Evolutionary conservation across 805 yeast genomes (phyloP), one percentile per base, ranked within the genome.

Genomic region (Cyberlindnera maritima): DNA sequence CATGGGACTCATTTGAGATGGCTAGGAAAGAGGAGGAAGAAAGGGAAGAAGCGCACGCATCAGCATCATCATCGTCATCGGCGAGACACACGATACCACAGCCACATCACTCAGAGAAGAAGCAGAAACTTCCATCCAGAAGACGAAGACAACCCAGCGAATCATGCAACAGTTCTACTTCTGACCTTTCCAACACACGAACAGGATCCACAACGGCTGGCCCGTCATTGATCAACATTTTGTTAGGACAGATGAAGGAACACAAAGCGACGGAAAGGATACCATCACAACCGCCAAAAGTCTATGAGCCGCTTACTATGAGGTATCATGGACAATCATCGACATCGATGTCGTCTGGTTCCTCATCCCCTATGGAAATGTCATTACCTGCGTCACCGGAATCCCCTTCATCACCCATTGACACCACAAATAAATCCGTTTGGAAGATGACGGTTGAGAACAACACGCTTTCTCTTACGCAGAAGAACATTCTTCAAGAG

Each of bases 401-500:
- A 9, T 48, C 54, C 6, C 47, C 52, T 3, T 35, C 46, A 2
- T 34, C 57, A 6, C 34, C 47, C 2, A 17, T 26, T 5, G 40
- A 40, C 21, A 36, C 28, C 17, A 5, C 44, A 33, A 48, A 48
- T 23, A 49, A 48, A 32, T 35, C 53, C 17, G 25, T 36, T 14
- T 44, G 49, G 51, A 49, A 55, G 36, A 38, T 36, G 41, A 25
- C 46, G 12, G 14, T 39, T 10, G 39, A 41, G 28, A 44, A 44
- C 23, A 47, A 45, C 4, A 38, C 20, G 2, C 43, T 56, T n/a
- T 41, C 60, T 6, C 58, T 62, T 35, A 73, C 71, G 14, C 80
- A 80, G 50, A 86, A 87, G 56, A 59, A 67, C 17, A 63, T 67
- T 29, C 74, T 87, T 14, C 94, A 86, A 59, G 69, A 67, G 18